phyloP scores from a whole-genome alignment of 2,329 filamentous ascomycete species.

The Penicillium griseofulvum region DNA sequence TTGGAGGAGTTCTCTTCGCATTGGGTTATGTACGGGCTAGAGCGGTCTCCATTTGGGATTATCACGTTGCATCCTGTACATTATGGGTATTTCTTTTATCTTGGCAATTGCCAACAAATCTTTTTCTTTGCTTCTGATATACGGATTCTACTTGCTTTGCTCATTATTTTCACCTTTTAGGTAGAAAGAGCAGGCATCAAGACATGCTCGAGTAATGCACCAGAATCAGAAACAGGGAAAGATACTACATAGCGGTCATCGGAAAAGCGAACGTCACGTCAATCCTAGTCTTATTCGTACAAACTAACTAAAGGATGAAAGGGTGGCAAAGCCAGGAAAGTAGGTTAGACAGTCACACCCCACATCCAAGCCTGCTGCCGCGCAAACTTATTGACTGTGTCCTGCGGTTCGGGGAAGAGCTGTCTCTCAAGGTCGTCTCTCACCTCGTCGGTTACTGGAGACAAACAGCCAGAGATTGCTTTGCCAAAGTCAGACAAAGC shows the following conservation, averaged over 20 bases:
- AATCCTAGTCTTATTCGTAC: too few relatives aligned
- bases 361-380: slow-evolving; percentile 26
- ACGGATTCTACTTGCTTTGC: too few relatives aligned
- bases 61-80: slow-evolving; percentile 24
- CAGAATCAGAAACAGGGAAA: not conserved
- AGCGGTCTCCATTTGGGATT: slow-evolving; percentile 18
- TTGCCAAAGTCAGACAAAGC: not conserved
- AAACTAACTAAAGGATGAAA: not conserved
- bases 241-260: not conserved
- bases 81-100: slow-evolving; percentile 20
- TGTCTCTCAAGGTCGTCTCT: not conserved
- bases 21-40: slow-evolving; percentile 16
- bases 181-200: not conserved
- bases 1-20: slow-evolving; percentile 13
- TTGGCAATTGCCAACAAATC: slow-evolving; percentile 13
- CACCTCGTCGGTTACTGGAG: not conserved
- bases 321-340: not conserved
- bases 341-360: slow-evolving; percentile 4
- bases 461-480: not conserved
- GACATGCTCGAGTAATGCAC: too few relatives aligned
- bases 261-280: not conserved
- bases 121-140: not conserved
- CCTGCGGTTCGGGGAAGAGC: slow-evolving; percentile 3
- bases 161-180: not conserved
- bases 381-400: slow-evolving; percentile 7